phyloP scores from a whole-genome alignment of 2,329 filamentous ascomycete genomes.

The Ceratocystis colombiana region DNA sequence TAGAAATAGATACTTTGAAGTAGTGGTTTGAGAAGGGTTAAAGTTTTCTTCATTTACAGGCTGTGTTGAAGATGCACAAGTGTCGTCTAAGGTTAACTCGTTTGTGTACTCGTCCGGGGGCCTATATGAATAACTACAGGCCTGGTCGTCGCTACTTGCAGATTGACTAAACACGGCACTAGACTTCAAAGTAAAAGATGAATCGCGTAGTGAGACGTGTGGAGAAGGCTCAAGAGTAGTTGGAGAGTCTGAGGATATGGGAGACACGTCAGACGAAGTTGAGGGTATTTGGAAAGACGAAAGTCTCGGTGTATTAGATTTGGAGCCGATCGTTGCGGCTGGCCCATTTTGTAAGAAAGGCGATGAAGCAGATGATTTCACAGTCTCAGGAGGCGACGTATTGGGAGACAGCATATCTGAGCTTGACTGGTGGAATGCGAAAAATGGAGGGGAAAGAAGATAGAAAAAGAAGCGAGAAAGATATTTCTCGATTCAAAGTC shows the following conservation, averaged over 20 bases:
- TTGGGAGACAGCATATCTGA: constrained; percentile 11
- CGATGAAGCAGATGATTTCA: constrained; percentile 8
- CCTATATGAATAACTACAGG: background rate
- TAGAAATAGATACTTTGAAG: background rate
- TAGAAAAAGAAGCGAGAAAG: background rate
- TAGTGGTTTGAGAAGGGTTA: background rate
- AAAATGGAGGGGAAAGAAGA: background rate
- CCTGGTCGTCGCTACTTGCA: background rate
- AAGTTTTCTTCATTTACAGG: background rate
- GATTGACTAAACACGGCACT: constrained; percentile 27
- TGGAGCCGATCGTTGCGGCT: background rate
- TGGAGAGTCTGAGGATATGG: background rate
- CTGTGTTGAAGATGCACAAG: background rate
- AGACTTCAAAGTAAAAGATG: constrained; percentile 25
- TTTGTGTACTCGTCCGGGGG: background rate
- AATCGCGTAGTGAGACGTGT: background rate
- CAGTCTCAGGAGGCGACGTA: constrained; percentile 3
- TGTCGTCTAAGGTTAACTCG: background rate
- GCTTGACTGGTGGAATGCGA: background rate
- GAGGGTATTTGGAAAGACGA: constrained; percentile 5
- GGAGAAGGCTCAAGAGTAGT: background rate
- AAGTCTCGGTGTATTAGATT: background rate
- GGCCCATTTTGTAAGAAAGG: constrained; percentile 2
- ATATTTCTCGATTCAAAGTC: background rate
- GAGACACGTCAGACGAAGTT: background rate